Conservation (phyloP, 2,329 filamentous ascomycete species). For the Penicillium sclerotiorum region DNA sequence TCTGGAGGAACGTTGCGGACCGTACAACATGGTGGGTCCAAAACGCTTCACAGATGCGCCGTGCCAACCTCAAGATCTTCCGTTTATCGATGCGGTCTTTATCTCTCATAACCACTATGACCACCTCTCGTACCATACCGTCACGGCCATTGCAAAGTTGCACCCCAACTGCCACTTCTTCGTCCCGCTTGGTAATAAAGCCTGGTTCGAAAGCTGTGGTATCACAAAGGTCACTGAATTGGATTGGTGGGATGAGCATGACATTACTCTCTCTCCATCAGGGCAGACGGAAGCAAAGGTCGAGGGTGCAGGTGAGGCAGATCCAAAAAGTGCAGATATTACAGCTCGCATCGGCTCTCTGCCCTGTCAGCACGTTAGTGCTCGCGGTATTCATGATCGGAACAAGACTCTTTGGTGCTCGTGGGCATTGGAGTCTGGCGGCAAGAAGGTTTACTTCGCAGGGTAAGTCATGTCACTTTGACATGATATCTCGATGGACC, state of each 20-base stretch:
- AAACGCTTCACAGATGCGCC: slow-evolving; percentile 78
- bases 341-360: slow-evolving; percentile 74
- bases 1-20: slow-evolving; percentile 84
- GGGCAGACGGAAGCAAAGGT: slow-evolving; percentile 30
- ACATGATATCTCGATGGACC: too few species aligned
- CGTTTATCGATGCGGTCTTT: slow-evolving; percentile 60
- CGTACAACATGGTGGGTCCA: slow-evolving; percentile 69
- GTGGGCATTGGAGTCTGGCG: slow-evolving; percentile 75
- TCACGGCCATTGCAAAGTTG: slow-evolving; percentile 68
- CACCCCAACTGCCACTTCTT: slow-evolving; percentile 86
- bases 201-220: slow-evolving; percentile 75
- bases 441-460: slow-evolving; percentile 81
- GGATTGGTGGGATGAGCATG: slow-evolving; percentile 91
- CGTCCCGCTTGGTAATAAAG: slow-evolving; percentile 77
- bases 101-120: slow-evolving; percentile 95
- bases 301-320: slow-evolving; percentile 27
- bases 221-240: slow-evolving; percentile 80
- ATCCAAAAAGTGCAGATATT: slow-evolving; percentile 52
- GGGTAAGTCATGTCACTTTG: slow-evolving; percentile 47
- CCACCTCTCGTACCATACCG: slow-evolving; percentile 77
- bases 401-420: slow-evolving; percentile 82
- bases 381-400: slow-evolving; percentile 69
- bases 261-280: slow-evolving; percentile 63
- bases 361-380: slow-evolving; percentile 81
- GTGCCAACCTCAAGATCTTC: slow-evolving; percentile 76